These are phyloP conservation scores for Pichia heedii DNA, from an alignment of 805 yeast species.

Conservation along the genomic window DNA sequence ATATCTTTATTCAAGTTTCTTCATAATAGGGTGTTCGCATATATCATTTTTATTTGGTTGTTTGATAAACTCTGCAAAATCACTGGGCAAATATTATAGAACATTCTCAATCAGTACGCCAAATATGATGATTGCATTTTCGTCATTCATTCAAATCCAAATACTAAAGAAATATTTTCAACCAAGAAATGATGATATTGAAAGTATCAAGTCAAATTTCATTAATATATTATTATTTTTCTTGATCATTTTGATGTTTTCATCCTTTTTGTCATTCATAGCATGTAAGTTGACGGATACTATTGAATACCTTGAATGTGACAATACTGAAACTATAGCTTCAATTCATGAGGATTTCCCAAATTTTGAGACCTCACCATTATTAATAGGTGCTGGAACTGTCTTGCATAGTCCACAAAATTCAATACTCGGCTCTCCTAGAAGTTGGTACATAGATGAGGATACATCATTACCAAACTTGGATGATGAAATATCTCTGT, in stretches of 20 bases:
- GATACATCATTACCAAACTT: constrained; percentile 16
- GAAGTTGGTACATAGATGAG: constrained; percentile 23
- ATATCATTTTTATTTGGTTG: constrained; percentile 61
- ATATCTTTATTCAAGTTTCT: constrained; percentile 41
- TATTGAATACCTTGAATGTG: constrained; percentile 19
- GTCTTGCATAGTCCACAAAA: constrained; percentile 20
- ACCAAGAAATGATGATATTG: constrained; percentile 7
- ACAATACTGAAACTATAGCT: constrained; percentile 16
- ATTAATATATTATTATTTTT: constrained; percentile 17
- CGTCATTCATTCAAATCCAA: constrained; percentile 24
- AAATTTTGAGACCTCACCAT: constrained; percentile 27
- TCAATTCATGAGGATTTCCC: constrained; percentile 17
- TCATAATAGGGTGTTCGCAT: constrained; percentile 60
- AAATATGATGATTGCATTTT: constrained; percentile 31
- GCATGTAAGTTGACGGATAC: constrained; percentile 25
- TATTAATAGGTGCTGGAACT: constrained; percentile 26
- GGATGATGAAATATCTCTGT: constrained; percentile 22
- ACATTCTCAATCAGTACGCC: constrained; percentile 83
- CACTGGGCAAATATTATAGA: constrained; percentile 55
- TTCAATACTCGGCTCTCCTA: constrained; percentile 22
- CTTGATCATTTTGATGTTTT: constrained; percentile 10
- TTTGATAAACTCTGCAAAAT: constrained; percentile 69
- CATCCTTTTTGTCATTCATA: constrained; percentile 17
- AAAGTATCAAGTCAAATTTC: constrained; percentile 13
- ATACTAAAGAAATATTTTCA: constrained; percentile 15